phyloP scores from a whole-genome alignment of 2,329 filamentous ascomycete genomes.

The Coniella vitis region DNA sequence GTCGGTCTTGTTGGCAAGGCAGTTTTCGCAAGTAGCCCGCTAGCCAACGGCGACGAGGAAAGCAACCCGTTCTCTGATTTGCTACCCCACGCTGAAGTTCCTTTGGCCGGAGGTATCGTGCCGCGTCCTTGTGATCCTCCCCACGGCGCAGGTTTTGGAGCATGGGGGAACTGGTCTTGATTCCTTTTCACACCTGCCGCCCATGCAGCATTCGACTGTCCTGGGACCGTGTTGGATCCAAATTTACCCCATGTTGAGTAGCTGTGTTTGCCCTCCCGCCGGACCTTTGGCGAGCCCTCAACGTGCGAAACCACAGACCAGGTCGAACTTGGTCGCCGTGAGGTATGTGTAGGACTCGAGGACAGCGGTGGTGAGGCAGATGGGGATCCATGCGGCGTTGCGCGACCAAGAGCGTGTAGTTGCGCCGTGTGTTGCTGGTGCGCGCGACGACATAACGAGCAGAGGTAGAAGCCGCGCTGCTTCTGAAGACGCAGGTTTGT shows the following conservation, averaged over 20 bases:
- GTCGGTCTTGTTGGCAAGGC: background rate
- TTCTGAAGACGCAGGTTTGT: constrained; percentile 22
- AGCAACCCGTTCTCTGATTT: background rate
- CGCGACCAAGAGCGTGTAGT: constrained; percentile 1
- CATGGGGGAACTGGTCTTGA: background rate
- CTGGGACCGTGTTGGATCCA: constrained; percentile 11
- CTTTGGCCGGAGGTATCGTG: constrained; percentile 9
- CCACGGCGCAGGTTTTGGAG: background rate
- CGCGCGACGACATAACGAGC: constrained; percentile 32
- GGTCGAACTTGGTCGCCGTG: background rate
- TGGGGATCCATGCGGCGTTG: background rate
- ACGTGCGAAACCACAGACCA: background rate
- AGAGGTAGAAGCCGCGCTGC: constrained; percentile 33
- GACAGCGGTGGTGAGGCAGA: constrained; percentile 1
- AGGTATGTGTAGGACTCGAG: background rate
- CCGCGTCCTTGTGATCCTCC: background rate
- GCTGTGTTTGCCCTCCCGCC: background rate
- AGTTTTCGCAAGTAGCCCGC: background rate
- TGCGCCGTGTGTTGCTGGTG: constrained; percentile 9
- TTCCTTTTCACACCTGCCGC: constrained; percentile 1
- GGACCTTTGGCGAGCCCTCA: background rate
- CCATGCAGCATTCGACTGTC: constrained; percentile 13
- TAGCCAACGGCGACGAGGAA: no score
- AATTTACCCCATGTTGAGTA: constrained; percentile 12
- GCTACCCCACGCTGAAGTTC: constrained; percentile 8